A percentile compares a stretch with the other conserved stretches of the same genome.
Conservation (phyloP, 164 flowering plant genomes). For the Aristolochia contorta region DNA sequence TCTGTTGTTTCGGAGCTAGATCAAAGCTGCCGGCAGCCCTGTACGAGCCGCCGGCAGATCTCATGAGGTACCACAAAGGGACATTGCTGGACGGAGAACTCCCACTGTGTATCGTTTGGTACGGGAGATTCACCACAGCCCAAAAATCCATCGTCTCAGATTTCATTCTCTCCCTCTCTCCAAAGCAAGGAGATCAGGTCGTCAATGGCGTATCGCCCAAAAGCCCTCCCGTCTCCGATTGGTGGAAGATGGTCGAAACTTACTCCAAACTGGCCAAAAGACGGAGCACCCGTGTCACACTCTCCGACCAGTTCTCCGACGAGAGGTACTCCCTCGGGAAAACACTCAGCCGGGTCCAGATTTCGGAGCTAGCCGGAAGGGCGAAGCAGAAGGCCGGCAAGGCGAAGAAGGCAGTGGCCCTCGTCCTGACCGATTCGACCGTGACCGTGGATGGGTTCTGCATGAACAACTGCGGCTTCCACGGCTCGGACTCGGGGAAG, state of each 20-base stretch:
- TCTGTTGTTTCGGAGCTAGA: slow-evolving; percentile 8
- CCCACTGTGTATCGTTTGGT: slow-evolving; percentile 31
- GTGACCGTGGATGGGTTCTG: slow-evolving; percentile 44
- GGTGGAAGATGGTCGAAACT: slow-evolving; percentile 24
- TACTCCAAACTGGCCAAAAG: slow-evolving; percentile 6
- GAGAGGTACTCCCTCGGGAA: slow-evolving; percentile 28
- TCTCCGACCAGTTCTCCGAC: slow-evolving; percentile 20
- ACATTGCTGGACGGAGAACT: slow-evolving; percentile 33
- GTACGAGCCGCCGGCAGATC: slow-evolving; percentile 23
- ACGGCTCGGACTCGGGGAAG: slow-evolving; percentile 13
- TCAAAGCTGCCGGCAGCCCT: slow-evolving; percentile 24
- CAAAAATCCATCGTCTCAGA: slow-evolving; percentile 36
- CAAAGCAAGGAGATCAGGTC: slow-evolving; percentile 1
- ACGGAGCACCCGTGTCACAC: not conserved
- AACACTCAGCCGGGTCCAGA: slow-evolving; percentile 19
- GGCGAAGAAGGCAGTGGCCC: slow-evolving; percentile 11
- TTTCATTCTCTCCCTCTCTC: slow-evolving; percentile 31
- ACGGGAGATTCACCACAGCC: slow-evolving; percentile 31
- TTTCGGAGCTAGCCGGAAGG: slow-evolving; percentile 18
- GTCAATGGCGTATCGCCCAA: not conserved
- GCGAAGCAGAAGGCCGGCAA: slow-evolving; percentile 5
- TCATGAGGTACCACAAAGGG: slow-evolving; percentile 36
- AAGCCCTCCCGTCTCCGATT: slow-evolving; percentile 18
- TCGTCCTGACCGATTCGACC: slow-evolving; percentile 29
- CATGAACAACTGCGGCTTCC: slow-evolving; percentile 34